A percentile compares a stretch with the other conserved stretches of the same genome.
These are phyloP conservation scores for Physcomitrellopsis africana DNA, from an alignment of 225 moss, liverwort and hornwort genomes.

Conservation along the genomic window DNA sequence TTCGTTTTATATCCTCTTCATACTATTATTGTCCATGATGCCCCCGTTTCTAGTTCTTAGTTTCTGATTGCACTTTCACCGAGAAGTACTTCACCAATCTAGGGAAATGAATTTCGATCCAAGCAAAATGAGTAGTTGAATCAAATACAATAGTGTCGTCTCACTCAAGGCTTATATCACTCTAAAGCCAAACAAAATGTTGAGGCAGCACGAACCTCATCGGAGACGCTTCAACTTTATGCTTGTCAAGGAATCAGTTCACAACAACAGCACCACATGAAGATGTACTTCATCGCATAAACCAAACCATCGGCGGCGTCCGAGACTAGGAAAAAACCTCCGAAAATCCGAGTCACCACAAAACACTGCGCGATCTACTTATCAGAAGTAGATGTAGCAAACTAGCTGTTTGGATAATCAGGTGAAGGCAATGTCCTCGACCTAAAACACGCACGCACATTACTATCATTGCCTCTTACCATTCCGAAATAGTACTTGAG, in stretches of 20 bases:
- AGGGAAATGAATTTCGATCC: background rate
- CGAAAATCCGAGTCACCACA: background rate
- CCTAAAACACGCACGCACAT: background rate
- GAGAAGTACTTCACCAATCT: background rate
- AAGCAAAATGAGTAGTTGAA: background rate
- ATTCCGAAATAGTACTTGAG: background rate
- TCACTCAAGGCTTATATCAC: background rate
- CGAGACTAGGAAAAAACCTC: background rate
- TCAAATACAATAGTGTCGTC: too few species aligned
- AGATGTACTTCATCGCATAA: background rate
- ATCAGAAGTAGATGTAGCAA: background rate
- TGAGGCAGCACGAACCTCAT: background rate
- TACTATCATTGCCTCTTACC: constrained; percentile 2
- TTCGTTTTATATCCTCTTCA: background rate
- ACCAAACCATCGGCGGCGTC: background rate
- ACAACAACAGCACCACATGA: background rate
- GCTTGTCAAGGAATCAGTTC: background rate
- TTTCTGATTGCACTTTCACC: background rate
- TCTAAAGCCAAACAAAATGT: background rate
- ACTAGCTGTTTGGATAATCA: background rate
- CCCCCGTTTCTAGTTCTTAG: background rate
- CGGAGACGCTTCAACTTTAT: background rate
- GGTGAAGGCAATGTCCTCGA: background rate
- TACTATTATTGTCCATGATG: background rate
- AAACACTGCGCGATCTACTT: constrained; percentile 3